Base-by-base conservation (phyloP, 2,329 filamentous ascomycete species). In the Zelopaecilomyces penicillatus region DNA sequence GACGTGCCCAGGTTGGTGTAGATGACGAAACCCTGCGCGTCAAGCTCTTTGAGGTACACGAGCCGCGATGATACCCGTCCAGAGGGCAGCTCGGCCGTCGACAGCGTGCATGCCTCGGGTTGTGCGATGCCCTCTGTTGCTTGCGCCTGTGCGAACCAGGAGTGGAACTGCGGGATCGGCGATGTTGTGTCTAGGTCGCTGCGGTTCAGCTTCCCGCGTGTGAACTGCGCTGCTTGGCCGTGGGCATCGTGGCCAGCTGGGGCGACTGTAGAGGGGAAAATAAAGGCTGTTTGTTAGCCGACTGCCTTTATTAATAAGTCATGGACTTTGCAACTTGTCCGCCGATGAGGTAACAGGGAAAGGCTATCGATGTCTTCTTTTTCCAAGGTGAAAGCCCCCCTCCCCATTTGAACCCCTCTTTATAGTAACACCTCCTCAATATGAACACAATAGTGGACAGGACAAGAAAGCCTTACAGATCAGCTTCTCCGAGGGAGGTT, bases 1-100 rank as follows among this genome's bases (percentile, higher is more conserved):
- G 81, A 87, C 0, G 86, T 93, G 48, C 80, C 89, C 70, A 90
- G 91, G 65, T 98, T 98, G 59, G 80, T 85, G 73, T 97, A 98
- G 40, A 98, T 74, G 37, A 97, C 88, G 66, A 94, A 98, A 19
- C 63, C 66, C 5, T 65, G 56, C 43, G 72, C 65, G 64, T 97
- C 90, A 27, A 97, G 80, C 71, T 97, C 93, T 68, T 98, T 98
- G 53, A 98, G 76, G 67, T 97, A 98, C 33, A 98, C 88, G 54
- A 88, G 76, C 47, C 93, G 87, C 4, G 87, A 83, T 39, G 82
- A 88, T 19, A 97, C 85, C 39, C 85, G 82, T 49, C 93, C 93
- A 0, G 81, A 85, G 2, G 91, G 91, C 4, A 97, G 75, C 27
- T 75, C 71, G 0, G 90, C 89, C 1, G 93, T 98, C 4, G 89